These are phyloP conservation scores for Corymbia citriodora DNA, from an alignment of 441 rosid species.

Conservation along the genomic window DNA sequence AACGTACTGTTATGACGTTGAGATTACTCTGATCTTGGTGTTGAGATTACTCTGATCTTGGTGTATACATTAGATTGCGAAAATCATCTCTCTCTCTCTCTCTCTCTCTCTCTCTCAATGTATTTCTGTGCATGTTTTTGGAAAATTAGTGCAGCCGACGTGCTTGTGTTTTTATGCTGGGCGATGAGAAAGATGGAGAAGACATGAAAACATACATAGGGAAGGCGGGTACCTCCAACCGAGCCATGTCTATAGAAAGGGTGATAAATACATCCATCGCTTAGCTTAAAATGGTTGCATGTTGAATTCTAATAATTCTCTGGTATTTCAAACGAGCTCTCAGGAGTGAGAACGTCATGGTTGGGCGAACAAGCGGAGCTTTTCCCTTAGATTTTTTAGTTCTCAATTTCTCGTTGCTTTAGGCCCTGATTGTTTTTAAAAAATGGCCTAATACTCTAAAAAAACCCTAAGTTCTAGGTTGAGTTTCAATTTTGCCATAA, in stretches of 20 bases:
- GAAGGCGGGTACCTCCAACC: neutral
- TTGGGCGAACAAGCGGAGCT: accelerated
- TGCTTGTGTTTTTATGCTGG: neutral
- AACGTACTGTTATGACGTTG: neutral
- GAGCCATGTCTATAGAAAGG: too few species aligned
- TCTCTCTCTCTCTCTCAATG: neutral
- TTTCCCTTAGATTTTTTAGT: neutral
- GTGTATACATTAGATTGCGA: neutral
- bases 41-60: neutral
- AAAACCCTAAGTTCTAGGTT: too few species aligned
- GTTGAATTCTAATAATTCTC: neutral
- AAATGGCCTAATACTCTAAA: too few species aligned
- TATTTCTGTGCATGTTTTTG: neutral
- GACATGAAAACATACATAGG: accelerated
- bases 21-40: neutral
- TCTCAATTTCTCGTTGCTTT: neutral
- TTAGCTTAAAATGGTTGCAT: too few species aligned
- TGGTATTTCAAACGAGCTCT: neutral
- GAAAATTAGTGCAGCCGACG: neutral
- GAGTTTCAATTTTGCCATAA: too few species aligned
- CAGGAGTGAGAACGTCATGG: neutral
- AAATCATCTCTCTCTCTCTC: neutral
- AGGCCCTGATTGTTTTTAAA: neutral
- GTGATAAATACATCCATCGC: too few species aligned
- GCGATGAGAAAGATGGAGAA: neutral